Evolutionary conservation across 768 basidiomycete species (phyloP), one percentile per base, ranked within the genome.

Genomic region (Suillus ampliporus): DNA sequence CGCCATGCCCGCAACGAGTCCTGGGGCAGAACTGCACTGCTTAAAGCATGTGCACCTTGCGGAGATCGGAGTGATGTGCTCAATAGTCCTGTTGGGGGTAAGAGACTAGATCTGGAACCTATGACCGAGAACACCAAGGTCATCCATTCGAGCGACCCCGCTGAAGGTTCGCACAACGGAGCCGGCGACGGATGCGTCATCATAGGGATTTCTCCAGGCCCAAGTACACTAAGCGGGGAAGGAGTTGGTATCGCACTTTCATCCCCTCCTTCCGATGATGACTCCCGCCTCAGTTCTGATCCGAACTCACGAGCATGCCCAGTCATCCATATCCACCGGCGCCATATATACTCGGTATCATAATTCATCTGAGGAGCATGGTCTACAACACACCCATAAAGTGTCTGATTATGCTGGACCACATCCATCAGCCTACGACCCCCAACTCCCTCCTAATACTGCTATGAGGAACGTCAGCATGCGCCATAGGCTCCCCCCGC

Each of bases 221-320:
- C 77, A 11, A 73, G 69, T 1, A 69, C 65, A 11, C 57, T 56
- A 17, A 70, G 66, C 7, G 68, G 64, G 15, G 70, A 74, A 46
- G 69, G 38, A 13, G 75, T 84, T 1, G 83, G 83, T 13, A 75
- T 84, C 58, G 84, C 83, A 5, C 71, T 84, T 35, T 77, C 82
- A 5, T 73, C 79, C 0, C 68, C 72, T 8, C 62, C 64, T 14
- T 47, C 59, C 7, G 76, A 75, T 5, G 69, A 72, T 28, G 52
- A 61, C 38, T 52, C 57, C 7, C 62, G 34, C 10, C 50, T n/a
- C n/a, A n/a, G n/a, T n/a, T n/a, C 47, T 26, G 69, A 69, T 43
- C 50, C 10, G 46, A 58, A 28, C 68, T 71, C 3, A 64, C 72
- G 23, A 60, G 64, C 46, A 38, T 76, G 17, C 74, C 73, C 2